These are phyloP conservation scores for Rhodotorula kratochvilovae DNA, from an alignment of 768 basidiomycete genomes.

Conservation along the genomic window DNA sequence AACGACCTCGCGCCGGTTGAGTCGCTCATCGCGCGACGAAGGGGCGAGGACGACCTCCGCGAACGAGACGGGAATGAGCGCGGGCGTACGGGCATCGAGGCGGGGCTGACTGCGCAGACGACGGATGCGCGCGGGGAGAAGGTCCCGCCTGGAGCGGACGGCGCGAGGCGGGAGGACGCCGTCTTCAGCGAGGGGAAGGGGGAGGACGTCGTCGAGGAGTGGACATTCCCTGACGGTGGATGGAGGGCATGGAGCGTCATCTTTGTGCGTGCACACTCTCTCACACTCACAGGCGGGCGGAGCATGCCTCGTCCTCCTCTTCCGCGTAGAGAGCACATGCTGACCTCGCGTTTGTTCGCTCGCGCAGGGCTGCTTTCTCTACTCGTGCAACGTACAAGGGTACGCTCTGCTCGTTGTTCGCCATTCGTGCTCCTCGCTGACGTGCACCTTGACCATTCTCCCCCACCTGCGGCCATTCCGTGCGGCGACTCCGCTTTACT, in stretches of 20 bases:
- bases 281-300: no score
- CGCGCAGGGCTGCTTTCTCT: constrained; percentile 19
- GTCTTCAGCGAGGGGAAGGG: constrained; percentile 9
- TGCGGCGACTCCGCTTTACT: no score
- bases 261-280: constrained; percentile 12
- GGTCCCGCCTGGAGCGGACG: background rate
- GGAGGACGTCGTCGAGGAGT: constrained; percentile 8
- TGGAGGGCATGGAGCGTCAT: constrained; percentile 31
- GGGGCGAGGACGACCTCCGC: constrained; percentile 9
- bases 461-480: background rate
- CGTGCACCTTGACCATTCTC: no score
- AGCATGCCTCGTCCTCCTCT: background rate
- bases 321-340: background rate
- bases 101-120: background rate
- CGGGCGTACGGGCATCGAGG: background rate
- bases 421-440: background rate
- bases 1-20: constrained; percentile 12
- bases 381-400: constrained; percentile 21
- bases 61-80: background rate
- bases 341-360: background rate
- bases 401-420: background rate
- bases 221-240: constrained; percentile 33
- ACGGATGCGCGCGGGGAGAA: constrained; percentile 2
- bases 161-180: background rate
- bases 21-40: constrained; percentile 9